Percentiles rank a stretch among this genome's conserved stretches.
Evolutionary conservation across 2,329 filamentous ascomycete genomes (phyloP).

Genomic region (Teratosphaeria nubilosa): DNA sequence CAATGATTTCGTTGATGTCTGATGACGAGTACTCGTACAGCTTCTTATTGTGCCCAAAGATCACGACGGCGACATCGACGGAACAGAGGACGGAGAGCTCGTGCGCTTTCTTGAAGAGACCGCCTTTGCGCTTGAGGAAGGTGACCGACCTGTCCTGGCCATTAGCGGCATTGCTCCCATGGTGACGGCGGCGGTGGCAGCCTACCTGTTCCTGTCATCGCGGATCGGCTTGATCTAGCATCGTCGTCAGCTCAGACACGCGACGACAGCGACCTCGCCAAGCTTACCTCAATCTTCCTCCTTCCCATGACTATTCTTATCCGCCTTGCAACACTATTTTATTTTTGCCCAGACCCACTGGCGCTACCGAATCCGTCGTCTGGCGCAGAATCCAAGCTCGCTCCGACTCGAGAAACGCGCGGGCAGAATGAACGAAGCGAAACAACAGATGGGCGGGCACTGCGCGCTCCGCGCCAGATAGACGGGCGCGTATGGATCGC

Average conservation of each 20-base stretch:
- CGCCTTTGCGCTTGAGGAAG: constrained; percentile 96
- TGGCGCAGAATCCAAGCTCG: not conserved
- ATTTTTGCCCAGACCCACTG: not conserved
- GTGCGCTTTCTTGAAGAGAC: constrained; percentile 98
- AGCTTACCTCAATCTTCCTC: constrained; percentile 75
- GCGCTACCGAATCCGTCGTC: not conserved
- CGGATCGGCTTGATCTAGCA: constrained; percentile 13
- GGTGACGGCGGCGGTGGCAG: constrained; percentile 12
- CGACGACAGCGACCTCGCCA: not conserved
- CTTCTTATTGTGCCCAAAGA: constrained; percentile 98
- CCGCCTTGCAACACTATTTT: not conserved
- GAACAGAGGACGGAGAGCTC: constrained; percentile 96
- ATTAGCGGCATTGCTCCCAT: constrained; percentile 5
- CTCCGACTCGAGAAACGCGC: not conserved
- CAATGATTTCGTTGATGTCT: constrained; percentile 85
- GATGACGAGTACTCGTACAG: constrained; percentile 93
- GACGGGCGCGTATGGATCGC: not conserved
- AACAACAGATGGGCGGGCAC: not conserved
- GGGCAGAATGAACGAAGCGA: not conserved
- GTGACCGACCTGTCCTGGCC: constrained; percentile 38
- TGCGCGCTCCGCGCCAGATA: not conserved
- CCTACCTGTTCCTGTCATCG: constrained; percentile 20
- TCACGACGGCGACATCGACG: constrained; percentile 96
- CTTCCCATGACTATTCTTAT: constrained; percentile 63
- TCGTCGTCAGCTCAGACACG: not conserved